These are phyloP conservation scores for Pseudogymnoascus destructans DNA, from an alignment of 2,329 filamentous ascomycete genomes.

Conservation along the genomic window DNA sequence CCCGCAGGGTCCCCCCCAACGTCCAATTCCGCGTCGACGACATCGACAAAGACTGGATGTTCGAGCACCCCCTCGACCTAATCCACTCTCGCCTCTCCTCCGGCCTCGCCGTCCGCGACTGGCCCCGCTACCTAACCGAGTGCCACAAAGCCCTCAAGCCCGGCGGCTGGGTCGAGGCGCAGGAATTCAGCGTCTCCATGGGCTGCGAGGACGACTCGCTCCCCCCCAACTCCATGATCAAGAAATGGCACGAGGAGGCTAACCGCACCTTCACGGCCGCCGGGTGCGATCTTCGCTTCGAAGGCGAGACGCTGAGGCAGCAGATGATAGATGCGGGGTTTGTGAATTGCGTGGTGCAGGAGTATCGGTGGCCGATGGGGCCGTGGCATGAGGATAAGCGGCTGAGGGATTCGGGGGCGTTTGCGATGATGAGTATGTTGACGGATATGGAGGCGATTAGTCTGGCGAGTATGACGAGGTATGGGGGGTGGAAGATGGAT, in stretches of 20 bases:
- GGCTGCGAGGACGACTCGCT: conserved; percentile 12
- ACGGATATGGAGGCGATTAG: conserved; percentile 18
- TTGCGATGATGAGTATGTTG: conserved; percentile 17
- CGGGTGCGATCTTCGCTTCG: conserved; percentile 10
- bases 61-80: conserved; percentile 13
- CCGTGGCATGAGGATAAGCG: conserved; percentile 28
- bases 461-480: conserved; percentile 14
- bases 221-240: conserved; percentile 9
- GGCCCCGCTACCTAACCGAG: conserved; percentile 26
- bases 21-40: conserved; percentile 32
- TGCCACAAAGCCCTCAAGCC: background rate
- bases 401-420: conserved; percentile 27
- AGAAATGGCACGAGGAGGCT: conserved; percentile 13
- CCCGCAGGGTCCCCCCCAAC: conserved; percentile 2
- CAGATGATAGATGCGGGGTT: conserved; percentile 28
- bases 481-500: conserved; percentile 13
- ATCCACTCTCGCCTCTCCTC: conserved; percentile 15
- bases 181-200: conserved; percentile 2
- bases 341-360: conserved; percentile 28
- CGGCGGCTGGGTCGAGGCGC: conserved; percentile 9
- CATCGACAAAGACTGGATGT: conserved; percentile 38
- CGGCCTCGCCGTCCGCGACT: conserved; percentile 21
- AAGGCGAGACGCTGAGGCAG: conserved; percentile 11
- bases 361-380: conserved; percentile 30
- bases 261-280: conserved; percentile 11